Evolutionary conservation across 495 filamentous ascomycete species (phyloP).

Genomic region (Aspergillus sclerotiicarbonarius): DNA sequence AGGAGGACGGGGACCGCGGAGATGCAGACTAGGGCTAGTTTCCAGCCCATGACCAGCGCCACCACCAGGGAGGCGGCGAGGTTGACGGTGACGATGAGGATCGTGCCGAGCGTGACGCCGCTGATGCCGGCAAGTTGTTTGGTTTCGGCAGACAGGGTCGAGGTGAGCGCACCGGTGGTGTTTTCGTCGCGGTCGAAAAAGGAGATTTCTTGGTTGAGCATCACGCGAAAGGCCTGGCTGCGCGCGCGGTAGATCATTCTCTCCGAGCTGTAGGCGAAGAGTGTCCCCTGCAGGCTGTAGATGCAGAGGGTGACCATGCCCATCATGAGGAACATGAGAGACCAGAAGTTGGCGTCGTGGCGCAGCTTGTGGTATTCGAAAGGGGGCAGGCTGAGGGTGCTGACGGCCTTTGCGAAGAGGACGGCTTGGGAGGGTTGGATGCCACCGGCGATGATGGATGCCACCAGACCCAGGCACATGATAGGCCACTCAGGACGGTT

Average conservation of each 20-base stretch:
- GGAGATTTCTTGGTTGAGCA: constrained; percentile 84
- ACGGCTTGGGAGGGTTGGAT: constrained; percentile 88
- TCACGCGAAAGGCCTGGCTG: constrained; percentile 74
- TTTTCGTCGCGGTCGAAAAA: constrained; percentile 87
- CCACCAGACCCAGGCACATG: constrained; percentile 75
- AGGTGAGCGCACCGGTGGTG: constrained; percentile 73
- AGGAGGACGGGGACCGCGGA: constrained; percentile 75
- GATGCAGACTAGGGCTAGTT: constrained; percentile 80
- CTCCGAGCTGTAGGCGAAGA: constrained; percentile 83
- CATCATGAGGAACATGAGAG: constrained; percentile 88
- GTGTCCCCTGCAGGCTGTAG: constrained; percentile 64
- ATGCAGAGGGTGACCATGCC: constrained; percentile 71
- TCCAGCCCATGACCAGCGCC: constrained; percentile 76
- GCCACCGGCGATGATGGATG: constrained; percentile 76
- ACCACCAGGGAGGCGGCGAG: constrained; percentile 66
- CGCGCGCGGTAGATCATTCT: constrained; percentile 75
- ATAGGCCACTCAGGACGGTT: constrained; percentile 70
- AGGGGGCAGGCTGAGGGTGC: constrained; percentile 54
- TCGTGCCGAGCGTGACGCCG: constrained; percentile 75
- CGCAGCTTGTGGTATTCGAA: constrained; percentile 50
- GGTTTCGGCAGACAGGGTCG: constrained; percentile 79
- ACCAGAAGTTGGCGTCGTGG: constrained; percentile 81
- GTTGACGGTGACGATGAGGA: constrained; percentile 72
- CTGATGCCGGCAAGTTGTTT: constrained; percentile 80
- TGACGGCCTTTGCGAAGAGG: constrained; percentile 87